Evolutionary conservation across 1,284 basidiomycete genomes (phyloP).

Genomic region (Fereydounia khargensis): DNA sequence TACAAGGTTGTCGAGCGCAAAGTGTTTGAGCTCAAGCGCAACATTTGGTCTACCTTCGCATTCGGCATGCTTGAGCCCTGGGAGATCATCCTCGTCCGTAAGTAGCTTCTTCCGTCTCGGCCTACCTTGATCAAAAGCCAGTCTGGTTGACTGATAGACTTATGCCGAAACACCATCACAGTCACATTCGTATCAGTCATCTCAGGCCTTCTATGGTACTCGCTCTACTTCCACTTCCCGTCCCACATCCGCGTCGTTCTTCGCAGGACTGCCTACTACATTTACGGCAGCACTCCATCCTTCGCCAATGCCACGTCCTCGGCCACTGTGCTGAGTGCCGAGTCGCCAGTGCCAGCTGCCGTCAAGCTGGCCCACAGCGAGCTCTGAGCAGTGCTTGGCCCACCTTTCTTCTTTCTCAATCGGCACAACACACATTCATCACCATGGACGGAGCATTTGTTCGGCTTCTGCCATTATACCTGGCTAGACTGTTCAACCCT

Average conservation of each 20-base stretch:
- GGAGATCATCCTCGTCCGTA: conserved; percentile 22
- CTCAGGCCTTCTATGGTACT: conserved; percentile 16
- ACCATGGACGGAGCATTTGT: no score
- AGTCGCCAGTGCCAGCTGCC: no score
- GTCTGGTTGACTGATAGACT: no score
- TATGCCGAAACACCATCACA: no score
- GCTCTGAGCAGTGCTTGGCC: no score
- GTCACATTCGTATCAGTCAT: neutral
- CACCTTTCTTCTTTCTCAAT: no score
- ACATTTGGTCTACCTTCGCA: conserved; percentile 23
- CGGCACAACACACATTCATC: no score
- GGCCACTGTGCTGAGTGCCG: no score
- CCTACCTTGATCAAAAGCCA: no score
- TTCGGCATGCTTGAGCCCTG: conserved; percentile 34
- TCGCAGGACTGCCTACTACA: conserved; percentile 21
- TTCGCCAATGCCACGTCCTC: neutral
- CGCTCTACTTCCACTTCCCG: conserved; percentile 25
- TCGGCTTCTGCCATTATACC: no score
- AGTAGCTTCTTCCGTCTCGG: neutral
- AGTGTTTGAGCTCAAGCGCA: conserved; percentile 24
- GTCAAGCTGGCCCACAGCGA: no score
- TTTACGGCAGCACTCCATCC: conserved; percentile 26
- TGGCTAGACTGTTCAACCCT: no score
- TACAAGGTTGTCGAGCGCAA: conserved; percentile 26
- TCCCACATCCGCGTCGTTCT: conserved; percentile 13